A percentile compares a stretch with the other conserved stretches of the same genome.
phyloP scores from a whole-genome alignment of 2,329 filamentous ascomycete species.

The Colletotrichum sp. region DNA sequence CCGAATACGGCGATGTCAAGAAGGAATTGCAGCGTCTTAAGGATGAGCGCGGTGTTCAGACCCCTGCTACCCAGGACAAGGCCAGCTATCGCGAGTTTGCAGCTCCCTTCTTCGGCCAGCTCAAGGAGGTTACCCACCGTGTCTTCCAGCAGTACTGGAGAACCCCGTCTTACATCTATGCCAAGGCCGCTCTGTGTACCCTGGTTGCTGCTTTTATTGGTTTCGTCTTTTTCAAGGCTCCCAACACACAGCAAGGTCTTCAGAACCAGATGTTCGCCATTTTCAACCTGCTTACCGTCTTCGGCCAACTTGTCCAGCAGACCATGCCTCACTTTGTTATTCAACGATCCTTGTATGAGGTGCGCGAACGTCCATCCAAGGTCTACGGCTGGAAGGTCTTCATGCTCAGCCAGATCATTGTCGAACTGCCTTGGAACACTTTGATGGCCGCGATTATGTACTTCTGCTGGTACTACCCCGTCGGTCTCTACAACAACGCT shows the following conservation, averaged over 20 bases:
- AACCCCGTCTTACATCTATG: constrained; percentile 87
- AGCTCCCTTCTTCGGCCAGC: constrained; percentile 72
- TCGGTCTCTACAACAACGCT: constrained; percentile 78
- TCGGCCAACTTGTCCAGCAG: constrained; percentile 79
- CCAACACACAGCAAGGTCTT: constrained; percentile 76
- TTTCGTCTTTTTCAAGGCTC: constrained; percentile 78
- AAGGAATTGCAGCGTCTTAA: constrained; percentile 63
- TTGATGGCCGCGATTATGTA: constrained; percentile 79
- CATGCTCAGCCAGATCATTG: constrained; percentile 81
- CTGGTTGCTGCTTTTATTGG: constrained; percentile 77
- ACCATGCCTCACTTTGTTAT: constrained; percentile 88
- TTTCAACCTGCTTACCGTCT: constrained; percentile 84
- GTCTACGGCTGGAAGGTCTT: constrained; percentile 87
- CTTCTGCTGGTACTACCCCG: constrained; percentile 85
- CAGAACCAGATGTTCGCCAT: constrained; percentile 89
- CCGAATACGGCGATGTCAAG: constrained; percentile 61
- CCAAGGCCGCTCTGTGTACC: constrained; percentile 73
- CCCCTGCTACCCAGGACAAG: constrained; percentile 37
- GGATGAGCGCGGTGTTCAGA: constrained; percentile 44
- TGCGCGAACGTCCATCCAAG: constrained; percentile 83
- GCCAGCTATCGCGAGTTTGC: constrained; percentile 77
- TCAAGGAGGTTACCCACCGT: constrained; percentile 71
- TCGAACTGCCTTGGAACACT: constrained; percentile 86
- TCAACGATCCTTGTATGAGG: constrained; percentile 83
- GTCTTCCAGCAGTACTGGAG: constrained; percentile 95